phyloP scores from a whole-genome alignment of 108 stramenopile genomes.

The Conticribra weissflogii region DNA sequence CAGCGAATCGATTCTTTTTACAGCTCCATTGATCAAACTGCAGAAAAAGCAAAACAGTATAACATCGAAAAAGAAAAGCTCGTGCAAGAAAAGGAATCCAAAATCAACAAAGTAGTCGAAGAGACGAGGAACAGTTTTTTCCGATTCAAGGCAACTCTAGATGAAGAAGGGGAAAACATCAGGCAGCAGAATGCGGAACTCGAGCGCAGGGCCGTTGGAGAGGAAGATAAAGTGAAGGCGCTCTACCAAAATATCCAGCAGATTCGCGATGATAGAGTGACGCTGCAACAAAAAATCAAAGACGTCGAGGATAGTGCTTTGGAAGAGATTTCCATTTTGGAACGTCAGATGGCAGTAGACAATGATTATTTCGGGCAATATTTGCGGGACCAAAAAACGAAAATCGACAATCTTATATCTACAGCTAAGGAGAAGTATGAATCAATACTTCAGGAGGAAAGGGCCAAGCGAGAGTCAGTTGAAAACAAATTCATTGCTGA shows the following conservation, averaged over 20 bases:
- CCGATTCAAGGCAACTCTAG: constrained; percentile 14
- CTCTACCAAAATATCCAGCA: constrained; percentile 15
- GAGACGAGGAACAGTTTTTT: constrained; percentile 25
- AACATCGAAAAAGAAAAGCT: constrained; percentile 35
- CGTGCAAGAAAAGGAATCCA: constrained; percentile 18
- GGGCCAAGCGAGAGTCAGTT: constrained; percentile 10
- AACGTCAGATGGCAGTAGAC: constrained; percentile 25
- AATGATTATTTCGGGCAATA: constrained; percentile 19
- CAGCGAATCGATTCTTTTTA: constrained; percentile 23
- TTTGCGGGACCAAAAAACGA: constrained; percentile 17
- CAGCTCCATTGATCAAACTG: constrained; percentile 20
- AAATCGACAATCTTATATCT: constrained; percentile 31
- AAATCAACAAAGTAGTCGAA: constrained; percentile 18
- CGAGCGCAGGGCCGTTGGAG: constrained; percentile 24
- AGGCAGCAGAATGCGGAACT: constrained; percentile 27
- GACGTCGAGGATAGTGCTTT: constrained; percentile 30
- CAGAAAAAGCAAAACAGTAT: constrained; percentile 14
- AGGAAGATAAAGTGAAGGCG: constrained; percentile 25
- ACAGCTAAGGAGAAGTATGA: constrained; percentile 26
- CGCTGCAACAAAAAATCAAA: constrained; percentile 27
- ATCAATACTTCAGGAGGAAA: constrained; percentile 21
- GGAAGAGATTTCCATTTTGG: constrained; percentile 24
- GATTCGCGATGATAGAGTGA: constrained; percentile 33
- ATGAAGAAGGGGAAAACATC: constrained; percentile 9
- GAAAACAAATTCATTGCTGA: constrained; percentile 18